Evolutionary conservation across 192 early-diverging fungal species (phyloP).

Genomic region (Backusella australiensis): DNA sequence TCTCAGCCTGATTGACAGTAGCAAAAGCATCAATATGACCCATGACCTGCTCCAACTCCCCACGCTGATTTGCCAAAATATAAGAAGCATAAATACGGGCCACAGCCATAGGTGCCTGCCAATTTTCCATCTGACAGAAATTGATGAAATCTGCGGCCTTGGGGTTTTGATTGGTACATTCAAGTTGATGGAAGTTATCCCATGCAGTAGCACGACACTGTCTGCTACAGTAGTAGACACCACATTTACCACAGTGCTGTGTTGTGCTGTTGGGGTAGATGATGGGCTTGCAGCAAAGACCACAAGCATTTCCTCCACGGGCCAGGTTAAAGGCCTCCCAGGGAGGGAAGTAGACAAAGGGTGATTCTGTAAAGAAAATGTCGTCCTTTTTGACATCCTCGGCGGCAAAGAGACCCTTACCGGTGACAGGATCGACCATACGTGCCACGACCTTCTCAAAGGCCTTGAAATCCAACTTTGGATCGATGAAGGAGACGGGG

Average conservation of each 20-base stretch:
- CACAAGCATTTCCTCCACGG: conserved; percentile 47
- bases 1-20: conserved; percentile 52
- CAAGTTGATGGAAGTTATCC: conserved; percentile 48
- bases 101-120: conserved; percentile 50
- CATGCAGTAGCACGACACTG: conserved; percentile 43
- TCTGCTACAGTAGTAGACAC: conserved; percentile 46
- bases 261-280: conserved; percentile 31
- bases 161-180: conserved; percentile 44
- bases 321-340: conserved; percentile 52
- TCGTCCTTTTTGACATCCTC: conserved; percentile 48
- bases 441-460: conserved; percentile 34
- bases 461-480: conserved; percentile 35
- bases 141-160: conserved; percentile 41
- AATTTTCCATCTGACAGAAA: conserved; percentile 39
- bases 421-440: conserved; percentile 39
- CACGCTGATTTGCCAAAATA: conserved; percentile 45
- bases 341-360: conserved; percentile 56
- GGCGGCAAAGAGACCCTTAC: conserved; percentile 54
- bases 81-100: conserved; percentile 45
- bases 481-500: conserved; percentile 50
- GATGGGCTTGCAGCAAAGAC: conserved; percentile 51
- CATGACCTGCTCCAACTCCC: conserved; percentile 40
- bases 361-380: conserved; percentile 53
- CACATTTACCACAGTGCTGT: conserved; percentile 40
- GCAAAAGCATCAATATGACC: conserved; percentile 53